phyloP scores from a whole-genome alignment of 176 grass and related monocot species.

The Triticum turgidum region DNA sequence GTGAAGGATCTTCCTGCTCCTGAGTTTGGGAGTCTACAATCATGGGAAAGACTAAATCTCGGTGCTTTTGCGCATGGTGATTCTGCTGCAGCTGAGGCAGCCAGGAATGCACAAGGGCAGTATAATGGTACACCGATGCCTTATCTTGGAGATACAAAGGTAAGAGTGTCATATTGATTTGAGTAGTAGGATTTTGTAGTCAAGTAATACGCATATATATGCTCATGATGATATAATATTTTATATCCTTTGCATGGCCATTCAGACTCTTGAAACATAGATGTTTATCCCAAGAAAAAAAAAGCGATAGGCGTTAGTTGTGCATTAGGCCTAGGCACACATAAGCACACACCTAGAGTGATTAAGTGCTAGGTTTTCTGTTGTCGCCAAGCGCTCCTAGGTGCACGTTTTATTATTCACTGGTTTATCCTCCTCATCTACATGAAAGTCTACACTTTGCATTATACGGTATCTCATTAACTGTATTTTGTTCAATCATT shows the following conservation, averaged over 20 bases:
- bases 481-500: not conserved
- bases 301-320: not conserved
- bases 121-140: slow-evolving; percentile 88
- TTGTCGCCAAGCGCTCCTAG: not conserved
- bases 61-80: slow-evolving; percentile 53
- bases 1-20: slow-evolving; percentile 88
- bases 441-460: not conserved
- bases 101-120: slow-evolving; percentile 73
- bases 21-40: slow-evolving; percentile 91
- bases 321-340: not conserved
- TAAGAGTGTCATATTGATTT: slow-evolving; percentile 29
- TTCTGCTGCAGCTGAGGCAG: slow-evolving; percentile 57
- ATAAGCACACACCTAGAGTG: not conserved
- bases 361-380: not conserved
- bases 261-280: not conserved
- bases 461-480: not conserved
- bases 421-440: not conserved
- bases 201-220: not conserved
- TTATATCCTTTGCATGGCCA: not conserved
- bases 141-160: slow-evolving; percentile 84
- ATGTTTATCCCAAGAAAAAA: not conserved
- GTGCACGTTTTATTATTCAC: not conserved
- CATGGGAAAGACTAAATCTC: slow-evolving; percentile 84
- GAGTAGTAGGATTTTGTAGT: slow-evolving; percentile 15
- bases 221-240: not conserved